A percentile compares a stretch with the other conserved stretches of the same genome.
Conservation (phyloP, 768 basidiomycete genomes). For the Leccinum disarticulatum region DNA sequence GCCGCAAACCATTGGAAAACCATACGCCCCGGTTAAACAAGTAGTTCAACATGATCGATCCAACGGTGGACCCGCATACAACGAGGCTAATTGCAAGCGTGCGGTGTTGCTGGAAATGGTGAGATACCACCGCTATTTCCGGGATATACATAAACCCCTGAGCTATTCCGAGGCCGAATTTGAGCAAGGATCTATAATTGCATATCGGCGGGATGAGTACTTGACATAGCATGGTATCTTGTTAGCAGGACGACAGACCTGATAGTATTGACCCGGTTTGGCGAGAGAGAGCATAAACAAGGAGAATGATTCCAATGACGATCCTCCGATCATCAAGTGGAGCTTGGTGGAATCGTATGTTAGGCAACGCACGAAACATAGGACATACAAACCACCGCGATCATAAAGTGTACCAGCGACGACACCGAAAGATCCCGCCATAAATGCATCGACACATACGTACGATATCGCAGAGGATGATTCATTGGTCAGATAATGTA, state of each 20-base stretch:
- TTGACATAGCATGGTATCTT: neutral
- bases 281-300: constrained; percentile 48
- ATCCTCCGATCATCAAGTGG: constrained; percentile 44
- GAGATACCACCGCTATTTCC: constrained; percentile 40
- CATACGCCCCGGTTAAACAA: constrained; percentile 15
- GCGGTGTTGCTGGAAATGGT: constrained; percentile 43
- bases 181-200: constrained; percentile 44
- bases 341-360: constrained; percentile 27
- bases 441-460: constrained; percentile 41
- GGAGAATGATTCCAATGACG: constrained; percentile 20
- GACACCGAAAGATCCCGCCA: constrained; percentile 38
- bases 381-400: constrained; percentile 47
- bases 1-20: constrained; percentile 49
- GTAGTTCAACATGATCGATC: constrained; percentile 34
- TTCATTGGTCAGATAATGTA: constrained; percentile 33
- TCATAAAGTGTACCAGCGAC: constrained; percentile 42
- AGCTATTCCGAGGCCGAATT: constrained; percentile 43
- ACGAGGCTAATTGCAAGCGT: constrained; percentile 46
- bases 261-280: constrained; percentile 42
- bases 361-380: neutral
- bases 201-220: neutral
- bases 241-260: constrained; percentile 31
- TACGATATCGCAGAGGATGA: constrained; percentile 37
- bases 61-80: constrained; percentile 37
- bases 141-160: constrained; percentile 49